phyloP scores from a whole-genome alignment of 306 rosid genomes.

The Malus sieversii region DNA sequence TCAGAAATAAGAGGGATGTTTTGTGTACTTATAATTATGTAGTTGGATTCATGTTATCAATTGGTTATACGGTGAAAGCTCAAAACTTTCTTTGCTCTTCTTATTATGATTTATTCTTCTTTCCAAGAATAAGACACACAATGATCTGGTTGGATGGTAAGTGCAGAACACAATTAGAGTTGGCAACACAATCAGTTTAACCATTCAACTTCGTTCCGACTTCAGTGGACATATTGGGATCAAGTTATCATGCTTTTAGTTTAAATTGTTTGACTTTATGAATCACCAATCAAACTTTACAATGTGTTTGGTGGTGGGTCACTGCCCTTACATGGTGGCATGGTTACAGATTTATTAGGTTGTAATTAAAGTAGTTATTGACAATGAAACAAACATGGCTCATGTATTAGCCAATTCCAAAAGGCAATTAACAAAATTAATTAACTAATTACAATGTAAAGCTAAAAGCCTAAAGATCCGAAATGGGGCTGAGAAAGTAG shows the following conservation, averaged over 20 bases:
- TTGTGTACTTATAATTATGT: too few relatives aligned
- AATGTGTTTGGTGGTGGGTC: not conserved
- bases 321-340: not conserved
- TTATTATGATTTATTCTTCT: not conserved
- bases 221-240: not conserved
- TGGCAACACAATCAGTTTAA: not conserved
- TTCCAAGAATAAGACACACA: not conserved
- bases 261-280: not conserved
- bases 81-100: too few relatives aligned
- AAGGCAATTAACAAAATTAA: not conserved
- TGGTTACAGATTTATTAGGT: not conserved
- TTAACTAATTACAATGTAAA: not conserved
- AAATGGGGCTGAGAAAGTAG: constrained; percentile 1
- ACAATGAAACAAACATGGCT: not conserved
- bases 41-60: too few relatives aligned
- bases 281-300: not conserved
- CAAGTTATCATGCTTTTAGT: not conserved
- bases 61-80: too few relatives aligned
- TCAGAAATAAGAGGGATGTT: too few relatives aligned
- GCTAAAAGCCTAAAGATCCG: constrained; percentile 6
- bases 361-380: not conserved
- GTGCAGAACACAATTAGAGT: not conserved
- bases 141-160: not conserved
- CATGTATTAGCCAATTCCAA: not conserved
- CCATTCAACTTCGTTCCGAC: not conserved